phyloP scores from a whole-genome alignment of 345 rosid genomes.

The Chamaenerion angustifolium region DNA sequence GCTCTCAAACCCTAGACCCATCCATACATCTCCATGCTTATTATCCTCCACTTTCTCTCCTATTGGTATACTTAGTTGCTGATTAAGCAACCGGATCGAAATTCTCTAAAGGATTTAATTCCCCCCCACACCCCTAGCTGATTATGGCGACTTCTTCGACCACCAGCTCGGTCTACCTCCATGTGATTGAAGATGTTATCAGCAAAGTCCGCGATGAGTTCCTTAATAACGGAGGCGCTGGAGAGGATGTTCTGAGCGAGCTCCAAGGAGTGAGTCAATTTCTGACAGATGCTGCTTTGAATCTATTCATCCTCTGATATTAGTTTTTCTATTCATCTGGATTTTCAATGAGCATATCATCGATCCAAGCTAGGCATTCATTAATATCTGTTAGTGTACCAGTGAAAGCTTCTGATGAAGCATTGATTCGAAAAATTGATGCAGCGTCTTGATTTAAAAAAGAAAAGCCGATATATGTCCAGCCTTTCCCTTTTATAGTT shows the following conservation, averaged over 20 bases:
- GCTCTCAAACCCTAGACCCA: slow-evolving; percentile 4
- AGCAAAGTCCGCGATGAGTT: slow-evolving; percentile 92
- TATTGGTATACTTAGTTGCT: neutral
- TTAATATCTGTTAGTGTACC: too few species aligned
- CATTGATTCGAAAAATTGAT: too few species aligned
- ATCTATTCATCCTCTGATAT: too few species aligned
- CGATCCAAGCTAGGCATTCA: too few species aligned
- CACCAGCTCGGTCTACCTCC: slow-evolving; percentile 64
- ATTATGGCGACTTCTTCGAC: slow-evolving; percentile 46
- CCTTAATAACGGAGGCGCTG: slow-evolving; percentile 65
- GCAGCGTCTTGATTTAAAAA: too few species aligned
- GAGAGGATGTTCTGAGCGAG: slow-evolving; percentile 69
- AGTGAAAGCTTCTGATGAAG: too few species aligned
- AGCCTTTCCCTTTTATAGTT: too few species aligned
- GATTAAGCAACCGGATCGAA: neutral
- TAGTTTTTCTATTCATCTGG: too few species aligned
- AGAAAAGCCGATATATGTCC: too few species aligned
- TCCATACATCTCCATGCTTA: neutral
- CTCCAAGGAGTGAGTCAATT: slow-evolving; percentile 69
- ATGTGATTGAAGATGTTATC: slow-evolving; percentile 85
- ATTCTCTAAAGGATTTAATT: neutral
- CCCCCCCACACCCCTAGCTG: neutral
- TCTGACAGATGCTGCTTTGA: too few species aligned
- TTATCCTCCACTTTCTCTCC: neutral
- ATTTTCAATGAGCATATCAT: too few species aligned